phyloP scores from a whole-genome alignment of 108 stramenopile genomes.

The Cyclotella kingstonii region DNA sequence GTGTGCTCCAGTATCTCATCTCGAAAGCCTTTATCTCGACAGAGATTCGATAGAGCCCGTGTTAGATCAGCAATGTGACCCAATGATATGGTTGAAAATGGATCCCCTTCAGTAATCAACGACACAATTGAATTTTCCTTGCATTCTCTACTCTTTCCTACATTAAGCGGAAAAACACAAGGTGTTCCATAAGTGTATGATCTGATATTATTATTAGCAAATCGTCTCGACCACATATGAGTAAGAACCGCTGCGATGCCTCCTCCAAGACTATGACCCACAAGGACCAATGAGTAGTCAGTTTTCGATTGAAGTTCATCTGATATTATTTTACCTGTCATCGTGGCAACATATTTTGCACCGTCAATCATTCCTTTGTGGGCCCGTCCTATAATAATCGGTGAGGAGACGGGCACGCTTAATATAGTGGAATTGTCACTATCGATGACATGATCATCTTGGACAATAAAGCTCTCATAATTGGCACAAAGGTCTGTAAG shows the following conservation, averaged over 20 bases:
- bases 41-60: conserved; percentile 49
- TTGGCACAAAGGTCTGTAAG: conserved; percentile 70
- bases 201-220: conserved; percentile 21
- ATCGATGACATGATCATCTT: conserved; percentile 24
- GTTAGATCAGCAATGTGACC: conserved; percentile 71
- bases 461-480: conserved; percentile 54
- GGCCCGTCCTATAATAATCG: conserved; percentile 39
- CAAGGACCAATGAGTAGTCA: conserved; percentile 55
- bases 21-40: conserved; percentile 57
- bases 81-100: conserved; percentile 61
- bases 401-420: not conserved
- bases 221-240: conserved; percentile 52
- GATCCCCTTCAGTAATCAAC: conserved; percentile 70
- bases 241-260: conserved; percentile 67
- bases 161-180: conserved; percentile 29
- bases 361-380: conserved; percentile 77
- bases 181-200: conserved; percentile 39
- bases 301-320: conserved; percentile 46
- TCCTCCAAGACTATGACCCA: conserved; percentile 73
- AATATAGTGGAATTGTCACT: conserved; percentile 19
- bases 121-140: conserved; percentile 46
- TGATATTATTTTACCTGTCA: conserved; percentile 47
- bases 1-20: conserved; percentile 44
- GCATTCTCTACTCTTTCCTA: not conserved
- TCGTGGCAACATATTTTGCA: conserved; percentile 42